Base-by-base conservation (phyloP, 1,284 basidiomycete species). In the Termitomyces sp. region DNA sequence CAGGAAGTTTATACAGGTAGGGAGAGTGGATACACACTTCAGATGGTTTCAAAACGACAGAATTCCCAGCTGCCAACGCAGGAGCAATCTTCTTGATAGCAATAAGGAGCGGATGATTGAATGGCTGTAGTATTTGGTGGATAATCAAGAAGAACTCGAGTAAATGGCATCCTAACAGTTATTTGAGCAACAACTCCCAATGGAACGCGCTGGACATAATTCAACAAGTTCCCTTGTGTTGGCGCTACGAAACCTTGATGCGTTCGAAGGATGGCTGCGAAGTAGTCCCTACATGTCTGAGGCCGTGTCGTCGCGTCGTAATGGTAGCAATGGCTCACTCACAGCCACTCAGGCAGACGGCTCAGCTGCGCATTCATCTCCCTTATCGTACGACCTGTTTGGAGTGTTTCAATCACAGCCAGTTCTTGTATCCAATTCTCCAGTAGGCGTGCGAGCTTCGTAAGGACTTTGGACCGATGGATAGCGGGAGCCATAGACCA, bases 41-140 rank as follows among this genome's bases (percentile, higher is more conserved):
- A 31, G 87, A 89, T 2, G 91, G 90, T 63, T 93, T 93, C 28
- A 93, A 84, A 49, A 93, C 77, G 47, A 91, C 81, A 50, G 84
- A 85, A 64, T 93, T 93, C 2, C 91, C 90, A 2, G 90, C 88
- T 30, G 91, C 91, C 13, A 93, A 73, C 0, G 90, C 91, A 5
- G 90, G 88, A 0, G 87, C 88, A 56, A 93, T 84, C 70, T 93
- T 93, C 75, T 93, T 93, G 49, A 92, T 67, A 1, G 89, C 88
- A 58, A 93, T 93, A 28, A 92, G 67, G 13, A 92, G 72, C 2
- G 90, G 90, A 62, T 92, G 88, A 62, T 92, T 91, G 68, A 91
- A 92, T 1, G 90, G 88, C 86, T 90, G 59, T 42, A 50, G 34
- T 10, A 26, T 28, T n/a, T 53, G 46, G 31, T 48, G 31, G 36